These are phyloP conservation scores for Colletotrichum kahawae DNA, from an alignment of 2,329 filamentous ascomycete genomes.

Conservation along the genomic window DNA sequence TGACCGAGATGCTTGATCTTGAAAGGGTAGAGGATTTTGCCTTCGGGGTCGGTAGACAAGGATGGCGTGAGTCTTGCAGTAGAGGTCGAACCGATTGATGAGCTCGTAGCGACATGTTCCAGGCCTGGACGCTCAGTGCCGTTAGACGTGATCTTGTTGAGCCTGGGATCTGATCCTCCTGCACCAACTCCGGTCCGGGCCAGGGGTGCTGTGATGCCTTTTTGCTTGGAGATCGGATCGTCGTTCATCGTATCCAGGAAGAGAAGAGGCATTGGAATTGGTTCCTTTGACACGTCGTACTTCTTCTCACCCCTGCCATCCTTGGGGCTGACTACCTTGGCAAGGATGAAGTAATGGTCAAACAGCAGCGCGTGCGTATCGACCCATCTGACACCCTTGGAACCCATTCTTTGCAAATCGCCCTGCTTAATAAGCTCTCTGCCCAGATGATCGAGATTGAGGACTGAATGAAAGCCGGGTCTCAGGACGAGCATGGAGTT, in stretches of 20 bases:
- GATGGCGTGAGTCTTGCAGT: conserved; percentile 42
- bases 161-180: conserved; percentile 61
- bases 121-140: conserved; percentile 62
- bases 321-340: conserved; percentile 78
- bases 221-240: conserved; percentile 84
- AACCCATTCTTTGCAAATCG: conserved; percentile 86
- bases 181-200: conserved; percentile 63
- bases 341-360: conserved; percentile 93
- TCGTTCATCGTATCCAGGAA: conserved; percentile 93
- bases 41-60: conserved; percentile 71
- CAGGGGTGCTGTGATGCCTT: conserved; percentile 71
- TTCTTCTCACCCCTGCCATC: conserved; percentile 76
- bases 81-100: conserved; percentile 62
- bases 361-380: conserved; percentile 94
- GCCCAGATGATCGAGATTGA: conserved; percentile 94
- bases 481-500: conserved; percentile 83
- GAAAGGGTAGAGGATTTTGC: conserved; percentile 91
- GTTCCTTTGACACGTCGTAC: conserved; percentile 94
- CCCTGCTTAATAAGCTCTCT: conserved; percentile 88
- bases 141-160: conserved; percentile 61
- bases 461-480: conserved; percentile 84
- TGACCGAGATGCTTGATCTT: conserved; percentile 94
- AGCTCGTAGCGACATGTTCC: conserved; percentile 70
- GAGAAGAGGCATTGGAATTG: conserved; percentile 94
- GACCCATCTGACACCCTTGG: conserved; percentile 89